Evolutionary conservation across 257 asterid species (phyloP), one percentile per base, ranked within the genome.

Genomic region (Nicotiana tabacum): DNA sequence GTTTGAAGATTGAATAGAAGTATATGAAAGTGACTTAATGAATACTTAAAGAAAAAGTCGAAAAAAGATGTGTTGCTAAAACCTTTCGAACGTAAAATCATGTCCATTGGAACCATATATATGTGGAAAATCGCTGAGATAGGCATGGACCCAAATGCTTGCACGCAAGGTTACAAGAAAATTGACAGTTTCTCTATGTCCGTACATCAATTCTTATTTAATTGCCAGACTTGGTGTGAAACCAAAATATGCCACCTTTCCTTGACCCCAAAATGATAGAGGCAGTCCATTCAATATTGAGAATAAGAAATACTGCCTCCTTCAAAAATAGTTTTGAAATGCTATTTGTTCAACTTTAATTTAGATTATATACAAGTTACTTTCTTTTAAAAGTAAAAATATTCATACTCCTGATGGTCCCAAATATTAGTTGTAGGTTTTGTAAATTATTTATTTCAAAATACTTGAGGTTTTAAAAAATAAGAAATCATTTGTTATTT

Each of bases 201-300:
- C 35, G 5, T 39, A 39, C 58, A 43, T 48, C 11, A 13, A 4
- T 46, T 74, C 37, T 43, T 74, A 68, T 60, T 81, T 77, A 58
- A 79, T 74, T 58, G 72, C 82, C 15, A 21, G 0, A 30, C 35
- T 74, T 62, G 77, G 88, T 89, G 89, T 86, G 90, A 89, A 89
- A 82, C 29, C 87, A 66, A 82, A 58, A 78, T 85, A 88, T 84
- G 88, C 88, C 1, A 66, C 65, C 13, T 53, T 53, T 53, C 6
- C 17, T 51, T 53, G 17, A 53, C 58, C 58, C 4, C 17, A 11
- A 53, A 53, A 53, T 12, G 6, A 53, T 48, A 74, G n/a, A 74
- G 13, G 79, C 21, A 24, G 62, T 74, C 43, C 39, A 3, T 74
- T 48, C 79, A 27, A 48, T 74, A 43, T 39, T 4, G 6, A 70